Percentiles rank a stretch among this genome's conserved stretches.
Evolutionary conservation across 768 basidiomycete species (phyloP).

Genomic region (Lepiota brunneoincarnata): DNA sequence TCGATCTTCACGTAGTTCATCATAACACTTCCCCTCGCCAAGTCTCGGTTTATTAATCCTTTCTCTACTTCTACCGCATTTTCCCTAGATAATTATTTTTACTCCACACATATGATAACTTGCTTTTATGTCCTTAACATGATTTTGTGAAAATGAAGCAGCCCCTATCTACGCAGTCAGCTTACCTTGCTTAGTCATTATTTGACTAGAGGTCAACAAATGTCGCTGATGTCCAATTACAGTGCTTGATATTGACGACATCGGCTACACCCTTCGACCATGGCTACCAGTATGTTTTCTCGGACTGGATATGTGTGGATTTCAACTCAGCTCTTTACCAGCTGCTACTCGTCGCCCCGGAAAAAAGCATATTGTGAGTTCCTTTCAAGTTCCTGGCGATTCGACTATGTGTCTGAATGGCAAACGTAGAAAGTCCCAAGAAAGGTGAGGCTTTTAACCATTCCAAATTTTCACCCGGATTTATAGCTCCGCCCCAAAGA

Average conservation of each 20-base stretch:
- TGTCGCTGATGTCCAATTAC: background rate
- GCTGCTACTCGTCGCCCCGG: conserved; percentile 36
- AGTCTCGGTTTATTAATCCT: conserved; percentile 10
- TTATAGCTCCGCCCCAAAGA: conserved; percentile 37
- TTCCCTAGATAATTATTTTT: conserved; percentile 8
- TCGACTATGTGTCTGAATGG: conserved; percentile 1
- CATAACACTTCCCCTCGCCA: conserved; percentile 37
- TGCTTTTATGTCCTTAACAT: background rate
- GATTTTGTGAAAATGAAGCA: background rate
- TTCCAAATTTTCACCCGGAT: background rate
- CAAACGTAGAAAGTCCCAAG: conserved; percentile 43
- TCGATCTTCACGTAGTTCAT: conserved; percentile 61
- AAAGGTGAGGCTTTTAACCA: conserved; percentile 28
- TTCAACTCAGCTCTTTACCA: background rate
- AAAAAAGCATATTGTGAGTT: conserved; percentile 38
- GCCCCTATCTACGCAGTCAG: background rate
- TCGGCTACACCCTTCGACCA: background rate
- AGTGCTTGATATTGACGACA: background rate
- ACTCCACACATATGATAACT: background rate
- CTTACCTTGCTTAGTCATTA: background rate
- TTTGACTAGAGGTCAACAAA: background rate
- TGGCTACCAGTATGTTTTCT: conserved; percentile 17
- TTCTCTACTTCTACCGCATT: conserved; percentile 3
- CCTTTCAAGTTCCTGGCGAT: background rate
- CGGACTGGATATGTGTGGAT: background rate